Base-by-base conservation (phyloP, 805 yeast species). In the Metschnikowia vanudenii region DNA sequence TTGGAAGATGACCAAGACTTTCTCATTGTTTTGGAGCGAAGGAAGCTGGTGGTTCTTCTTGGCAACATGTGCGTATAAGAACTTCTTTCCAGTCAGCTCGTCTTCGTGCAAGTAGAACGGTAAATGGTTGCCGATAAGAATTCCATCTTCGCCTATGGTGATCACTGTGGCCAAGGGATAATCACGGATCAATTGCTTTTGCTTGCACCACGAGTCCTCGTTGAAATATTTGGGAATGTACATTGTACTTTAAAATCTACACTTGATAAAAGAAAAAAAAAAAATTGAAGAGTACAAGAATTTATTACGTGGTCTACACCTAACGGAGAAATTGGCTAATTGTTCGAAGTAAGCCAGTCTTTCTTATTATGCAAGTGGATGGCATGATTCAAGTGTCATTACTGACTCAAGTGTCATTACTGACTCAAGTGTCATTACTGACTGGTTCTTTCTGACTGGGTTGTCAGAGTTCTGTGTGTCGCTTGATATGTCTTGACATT, bases 11-110 rank as follows among this genome's bases (percentile, higher is more conserved):
- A 81, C 72, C 50, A 78, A 62, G 12, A 74, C 75, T 8, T 75
- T 69, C 13, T 67, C 68, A 28, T 64, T 62, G 16, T 58, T 58
- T 24, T 57, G 64, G 28, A 79, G 63, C 4, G 69, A 61, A 3
- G 75, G 72, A 4, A 73, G 56, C 50, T 81, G 87, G 39, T 68
- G 79, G 59, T 81, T 81, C 14, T 55, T 64, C 47, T 67, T 71
- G 14, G 85, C 79, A 19, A 82, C 53, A 57, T 82, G 88, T 0
- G 83, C 83, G 18, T 73, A 70, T 24, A 82, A 65, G 41, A 57
- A 65, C 41, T 65, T 65, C 45, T 69, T 64, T 5, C 71, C 74
- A 1, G 68, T 65, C 14, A 60, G 67, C 9, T 57, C 56, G 26
- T 64, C 70, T 12, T 60, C 62, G 20, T 69, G 60, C 18, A 79